Percentiles rank a stretch among this genome's conserved stretches.
These are phyloP conservation scores for Colletotrichum sp. DNA, from an alignment of 2,329 filamentous ascomycete species.

Conservation along the genomic window DNA sequence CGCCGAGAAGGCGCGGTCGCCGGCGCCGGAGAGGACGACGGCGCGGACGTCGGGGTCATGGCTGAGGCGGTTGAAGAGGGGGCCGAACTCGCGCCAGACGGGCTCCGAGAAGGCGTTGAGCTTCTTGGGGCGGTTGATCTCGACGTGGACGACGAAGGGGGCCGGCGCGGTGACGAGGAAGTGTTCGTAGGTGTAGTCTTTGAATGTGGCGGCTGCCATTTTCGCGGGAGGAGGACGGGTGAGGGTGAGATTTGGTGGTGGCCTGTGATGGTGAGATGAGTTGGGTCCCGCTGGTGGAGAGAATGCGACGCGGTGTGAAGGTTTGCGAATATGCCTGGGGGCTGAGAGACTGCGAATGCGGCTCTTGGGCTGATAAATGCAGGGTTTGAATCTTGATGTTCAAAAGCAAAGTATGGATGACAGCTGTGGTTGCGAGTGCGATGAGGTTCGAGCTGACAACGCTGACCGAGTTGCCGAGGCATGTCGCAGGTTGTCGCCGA, in stretches of 20 bases:
- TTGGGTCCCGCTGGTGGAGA: background rate
- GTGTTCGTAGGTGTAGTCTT: conserved; percentile 59
- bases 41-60: conserved; percentile 74
- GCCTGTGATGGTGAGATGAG: background rate
- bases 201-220: conserved; percentile 18
- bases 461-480: conserved; percentile 19
- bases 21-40: conserved; percentile 81
- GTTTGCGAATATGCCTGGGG: background rate
- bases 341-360: background rate
- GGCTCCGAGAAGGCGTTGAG: conserved; percentile 85
- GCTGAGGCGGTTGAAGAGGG: conserved; percentile 76
- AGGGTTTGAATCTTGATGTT: background rate
- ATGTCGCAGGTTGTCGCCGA: background rate
- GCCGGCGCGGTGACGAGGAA: conserved; percentile 77
- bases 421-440: conserved; percentile 8
- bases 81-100: conserved; percentile 85
- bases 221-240: background rate
- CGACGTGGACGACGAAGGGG: conserved; percentile 83
- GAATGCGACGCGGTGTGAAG: background rate
- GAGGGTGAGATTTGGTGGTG: background rate
- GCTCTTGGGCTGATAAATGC: background rate
- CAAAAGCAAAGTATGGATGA: background rate
- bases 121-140: conserved; percentile 87
- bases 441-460: background rate
- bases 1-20: conserved; percentile 83